A percentile compares a stretch with the other conserved stretches of the same genome.
phyloP scores from a whole-genome alignment of 2,329 filamentous ascomycete species.

The Fusarium scirpi region DNA sequence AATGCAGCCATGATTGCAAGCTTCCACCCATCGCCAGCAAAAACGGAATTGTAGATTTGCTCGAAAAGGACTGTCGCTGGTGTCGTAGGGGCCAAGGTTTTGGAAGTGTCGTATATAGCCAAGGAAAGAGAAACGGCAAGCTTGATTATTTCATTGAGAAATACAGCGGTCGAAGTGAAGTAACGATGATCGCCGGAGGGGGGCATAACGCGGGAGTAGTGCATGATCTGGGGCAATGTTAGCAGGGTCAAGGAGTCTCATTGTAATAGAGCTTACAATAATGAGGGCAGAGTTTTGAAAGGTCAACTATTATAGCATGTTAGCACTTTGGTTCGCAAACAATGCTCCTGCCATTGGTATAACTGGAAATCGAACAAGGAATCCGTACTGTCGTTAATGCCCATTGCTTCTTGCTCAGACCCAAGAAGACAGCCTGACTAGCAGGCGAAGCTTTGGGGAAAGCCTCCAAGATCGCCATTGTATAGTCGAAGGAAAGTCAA shows the following conservation, averaged over 20 bases:
- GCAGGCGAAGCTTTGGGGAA: constrained; percentile 16
- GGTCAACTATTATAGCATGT: constrained; percentile 68
- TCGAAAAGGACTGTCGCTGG: constrained; percentile 84
- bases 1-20: constrained; percentile 87
- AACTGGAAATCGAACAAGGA: not conserved
- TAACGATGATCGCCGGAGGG: constrained; percentile 85
- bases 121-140: constrained; percentile 87
- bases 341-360: not conserved
- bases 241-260: constrained; percentile 52
- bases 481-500: constrained; percentile 1
- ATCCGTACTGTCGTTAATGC: constrained; percentile 38
- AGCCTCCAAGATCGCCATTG: constrained; percentile 43
- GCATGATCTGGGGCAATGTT: constrained; percentile 74
- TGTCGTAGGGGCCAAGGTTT: constrained; percentile 80
- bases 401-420: constrained; percentile 46
- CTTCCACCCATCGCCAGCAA: constrained; percentile 94
- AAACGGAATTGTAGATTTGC: constrained; percentile 83
- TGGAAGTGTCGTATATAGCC: constrained; percentile 87
- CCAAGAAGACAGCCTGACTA: constrained; percentile 36
- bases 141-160: constrained; percentile 93
- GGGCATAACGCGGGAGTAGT: constrained; percentile 97
- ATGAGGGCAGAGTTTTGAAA: constrained; percentile 82
- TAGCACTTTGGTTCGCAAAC: constrained; percentile 13
- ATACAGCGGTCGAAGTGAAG: constrained; percentile 92
- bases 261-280: constrained; percentile 62